A percentile compares a stretch with the other conserved stretches of the same genome.
Conservation (phyloP, 2,329 filamentous ascomycete genomes). For the Coniochaeta sp. region DNA sequence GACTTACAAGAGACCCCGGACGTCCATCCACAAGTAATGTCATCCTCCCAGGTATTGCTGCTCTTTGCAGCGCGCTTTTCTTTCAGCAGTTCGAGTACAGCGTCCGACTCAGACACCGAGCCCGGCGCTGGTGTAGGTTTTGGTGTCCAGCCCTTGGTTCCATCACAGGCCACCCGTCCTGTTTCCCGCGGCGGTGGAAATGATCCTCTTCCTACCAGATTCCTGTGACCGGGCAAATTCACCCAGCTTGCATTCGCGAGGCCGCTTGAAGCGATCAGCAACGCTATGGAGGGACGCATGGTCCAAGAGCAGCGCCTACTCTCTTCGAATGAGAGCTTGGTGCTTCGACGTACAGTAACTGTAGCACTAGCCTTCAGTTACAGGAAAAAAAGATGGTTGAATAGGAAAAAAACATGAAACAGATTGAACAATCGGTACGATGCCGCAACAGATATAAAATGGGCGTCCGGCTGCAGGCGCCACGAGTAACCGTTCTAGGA, state of each 20-base stretch:
- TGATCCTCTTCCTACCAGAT: not conserved
- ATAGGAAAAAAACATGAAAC: not conserved
- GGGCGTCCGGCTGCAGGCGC: not conserved
- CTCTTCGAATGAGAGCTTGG: not conserved
- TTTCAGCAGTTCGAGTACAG: slow-evolving; percentile 12
- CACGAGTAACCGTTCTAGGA: not conserved
- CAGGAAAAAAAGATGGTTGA: not conserved
- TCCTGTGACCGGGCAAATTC: not conserved
- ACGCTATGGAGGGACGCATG: not conserved
- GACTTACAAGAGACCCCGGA: slow-evolving; percentile 13
- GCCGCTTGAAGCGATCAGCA: slow-evolving; percentile 2
- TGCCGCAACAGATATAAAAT: not conserved
- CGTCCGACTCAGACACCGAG: slow-evolving; percentile 4
- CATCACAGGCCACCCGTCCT: slow-evolving; percentile 4
- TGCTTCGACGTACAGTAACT: not conserved
- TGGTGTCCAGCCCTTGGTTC: slow-evolving; percentile 9
- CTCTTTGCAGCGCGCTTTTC: slow-evolving; percentile 4
- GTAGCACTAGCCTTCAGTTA: not conserved
- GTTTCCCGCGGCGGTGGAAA: slow-evolving; percentile 8
- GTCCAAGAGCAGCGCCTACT: not conserved
- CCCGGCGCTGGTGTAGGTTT: slow-evolving; percentile 12
- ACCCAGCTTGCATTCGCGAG: slow-evolving; percentile 6
- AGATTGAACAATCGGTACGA: not conserved
- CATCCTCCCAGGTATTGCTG: slow-evolving; percentile 14
- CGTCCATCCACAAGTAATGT: slow-evolving; percentile 19